Evolutionary conservation across 1,139 yeast genomes (phyloP), one percentile per base, ranked within the genome.

Genomic region (Suhomyces coccinellae): DNA sequence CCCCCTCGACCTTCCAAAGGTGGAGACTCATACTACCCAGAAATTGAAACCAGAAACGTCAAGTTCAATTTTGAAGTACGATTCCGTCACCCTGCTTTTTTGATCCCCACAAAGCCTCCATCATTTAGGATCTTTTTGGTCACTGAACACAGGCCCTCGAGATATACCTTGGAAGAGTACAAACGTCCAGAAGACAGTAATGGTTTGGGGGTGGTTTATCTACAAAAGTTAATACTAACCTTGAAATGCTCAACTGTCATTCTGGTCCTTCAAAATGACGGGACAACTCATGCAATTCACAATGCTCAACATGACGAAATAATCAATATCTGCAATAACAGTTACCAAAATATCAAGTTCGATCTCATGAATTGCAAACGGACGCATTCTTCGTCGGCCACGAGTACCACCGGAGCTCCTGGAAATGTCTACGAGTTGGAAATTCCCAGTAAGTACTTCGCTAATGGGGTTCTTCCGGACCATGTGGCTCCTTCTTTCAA

Each of bases 401-500:
- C 65, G 9, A 53, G 54, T 15, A 33, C 56, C 3, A 50, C 56
- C 1, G 49, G 49, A 7, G 48, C 53, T 1, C 56, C 52, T 20
- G 49, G 52, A 4, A 44, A 40, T n/a, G 46, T 67, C 11, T 74
- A 67, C 53, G 82, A 77, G 51, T 51, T 77, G 15, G 80, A 75
- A 48, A 71, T 79, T 10, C 82, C 83, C 0, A 49, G 52, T n/a
- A 58, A 64, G 43, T 61, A 67, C 44, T 75, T 63, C 44, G 56
- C 62, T 31, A 71, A 72, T 47, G 73, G 78, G 29, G 57, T 69
- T 1, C 55, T 82, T 12, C 85, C 87, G 0, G 75, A 70, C 38
- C 60, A 69, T 44, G 61, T 80, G 8, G 63, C 81, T 1, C 87
- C 87, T 2, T 67, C 79, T 6, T 83, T 83, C 59, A 65, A 61